Conservation (phyloP, 23 red algal species). For the Agarophyton chilense region DNA sequence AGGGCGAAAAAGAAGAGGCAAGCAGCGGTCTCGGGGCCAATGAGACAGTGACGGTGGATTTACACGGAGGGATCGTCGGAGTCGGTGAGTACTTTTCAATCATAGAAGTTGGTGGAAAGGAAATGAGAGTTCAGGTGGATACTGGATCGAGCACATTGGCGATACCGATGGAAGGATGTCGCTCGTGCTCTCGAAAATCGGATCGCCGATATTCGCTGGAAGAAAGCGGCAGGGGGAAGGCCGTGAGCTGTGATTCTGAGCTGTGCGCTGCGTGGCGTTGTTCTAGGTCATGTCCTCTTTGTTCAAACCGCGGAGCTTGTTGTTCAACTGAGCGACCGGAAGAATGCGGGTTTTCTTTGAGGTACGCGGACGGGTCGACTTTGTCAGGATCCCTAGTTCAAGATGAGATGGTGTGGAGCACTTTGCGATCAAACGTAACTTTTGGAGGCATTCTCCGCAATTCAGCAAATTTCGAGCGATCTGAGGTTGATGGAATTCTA, state of each 20-base stretch:
- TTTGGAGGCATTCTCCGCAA: constrained; percentile 85
- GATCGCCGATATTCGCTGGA: constrained; percentile 56
- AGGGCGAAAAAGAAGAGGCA: background rate
- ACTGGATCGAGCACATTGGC: constrained; percentile 87
- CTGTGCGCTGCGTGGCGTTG: constrained; percentile 56
- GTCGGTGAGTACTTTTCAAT: constrained; percentile 85
- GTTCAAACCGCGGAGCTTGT: constrained; percentile 53
- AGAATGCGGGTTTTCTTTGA: constrained; percentile 69
- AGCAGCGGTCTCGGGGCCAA: background rate
- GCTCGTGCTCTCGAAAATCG: constrained; percentile 46
- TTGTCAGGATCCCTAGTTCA: constrained; percentile 44
- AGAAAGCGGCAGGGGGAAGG: background rate
- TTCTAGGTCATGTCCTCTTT: constrained; percentile 43
- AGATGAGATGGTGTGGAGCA: constrained; percentile 75
- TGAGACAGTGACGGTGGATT: constrained; percentile 54
- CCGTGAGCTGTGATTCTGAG: constrained; percentile 40
- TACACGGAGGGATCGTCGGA: constrained; percentile 75
- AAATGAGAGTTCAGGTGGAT: constrained; percentile 90
- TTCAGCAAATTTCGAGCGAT: constrained; percentile 80
- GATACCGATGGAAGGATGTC: constrained; percentile 71
- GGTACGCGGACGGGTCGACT: constrained; percentile 66
- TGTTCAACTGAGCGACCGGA: constrained; percentile 65
- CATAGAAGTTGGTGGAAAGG: constrained; percentile 79
- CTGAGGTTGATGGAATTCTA: constrained; percentile 91
- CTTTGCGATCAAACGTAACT: constrained; percentile 44